These are phyloP conservation scores for Dryas alaskensis DNA, from an alignment of 306 rosid genomes.

Conservation along the genomic window DNA sequence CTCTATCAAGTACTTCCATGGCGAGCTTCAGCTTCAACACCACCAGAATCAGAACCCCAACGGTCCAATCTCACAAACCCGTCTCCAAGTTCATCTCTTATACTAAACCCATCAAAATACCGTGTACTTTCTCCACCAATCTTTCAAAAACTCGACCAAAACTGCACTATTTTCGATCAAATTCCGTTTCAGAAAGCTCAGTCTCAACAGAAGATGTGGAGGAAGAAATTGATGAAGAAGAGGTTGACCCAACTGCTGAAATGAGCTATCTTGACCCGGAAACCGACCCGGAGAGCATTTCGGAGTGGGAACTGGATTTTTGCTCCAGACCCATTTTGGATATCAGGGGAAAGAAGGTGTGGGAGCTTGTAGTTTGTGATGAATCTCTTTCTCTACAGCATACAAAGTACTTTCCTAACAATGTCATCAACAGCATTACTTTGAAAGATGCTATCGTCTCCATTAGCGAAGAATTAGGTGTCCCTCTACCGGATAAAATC, in stretches of 20 bases:
- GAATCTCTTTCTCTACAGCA: slow-evolving; percentile 73
- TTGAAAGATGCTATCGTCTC: slow-evolving; percentile 70
- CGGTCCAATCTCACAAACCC: slow-evolving; percentile 32
- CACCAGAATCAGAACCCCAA: slow-evolving; percentile 55
- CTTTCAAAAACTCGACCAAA: slow-evolving; percentile 24
- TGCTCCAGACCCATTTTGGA: slow-evolving; percentile 95
- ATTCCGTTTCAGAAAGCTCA: slow-evolving; percentile 62
- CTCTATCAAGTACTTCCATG: slow-evolving; percentile 43
- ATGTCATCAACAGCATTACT: slow-evolving; percentile 86
- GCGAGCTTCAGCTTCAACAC: slow-evolving; percentile 78
- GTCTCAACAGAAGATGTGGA: slow-evolving; percentile 46
- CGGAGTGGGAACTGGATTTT: slow-evolving; percentile 88
- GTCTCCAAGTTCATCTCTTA: slow-evolving; percentile 27
- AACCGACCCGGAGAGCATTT: slow-evolving; percentile 53
- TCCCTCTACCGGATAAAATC: slow-evolving; percentile 70
- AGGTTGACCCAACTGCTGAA: slow-evolving; percentile 75
- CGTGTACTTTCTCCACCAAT: slow-evolving; percentile 22
- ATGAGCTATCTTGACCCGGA: slow-evolving; percentile 67
- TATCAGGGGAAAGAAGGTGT: slow-evolving; percentile 83
- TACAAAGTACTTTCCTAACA: slow-evolving; percentile 87
- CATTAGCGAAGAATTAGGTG: slow-evolving; percentile 55
- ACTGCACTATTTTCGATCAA: slow-evolving; percentile 35
- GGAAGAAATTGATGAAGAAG: slow-evolving; percentile 28
- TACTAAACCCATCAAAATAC: slow-evolving; percentile 35
- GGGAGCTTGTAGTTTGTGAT: slow-evolving; percentile 94